Conservation (phyloP, 176 grass and related monocot species). For the Panicum miliaceum region DNA sequence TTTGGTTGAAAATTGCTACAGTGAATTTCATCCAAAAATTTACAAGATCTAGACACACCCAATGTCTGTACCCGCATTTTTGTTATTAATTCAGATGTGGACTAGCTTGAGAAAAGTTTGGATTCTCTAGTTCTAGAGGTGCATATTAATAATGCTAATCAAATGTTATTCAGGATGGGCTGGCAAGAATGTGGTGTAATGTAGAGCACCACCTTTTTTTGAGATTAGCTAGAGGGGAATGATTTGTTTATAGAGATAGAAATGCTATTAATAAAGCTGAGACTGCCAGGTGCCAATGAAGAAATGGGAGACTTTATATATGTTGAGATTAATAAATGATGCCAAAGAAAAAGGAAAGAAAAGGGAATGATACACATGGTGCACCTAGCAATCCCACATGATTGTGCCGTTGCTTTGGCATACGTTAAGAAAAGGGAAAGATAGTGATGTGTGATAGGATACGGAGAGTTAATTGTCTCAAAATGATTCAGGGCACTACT, state of each 20-base stretch:
- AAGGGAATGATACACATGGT: neutral
- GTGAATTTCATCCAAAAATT: too few relatives aligned
- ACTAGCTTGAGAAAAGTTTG: neutral
- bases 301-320: neutral
- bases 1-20: too few relatives aligned
- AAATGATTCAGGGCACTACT: slow-evolving; percentile 22
- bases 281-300: too few relatives aligned
- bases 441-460: slow-evolving; percentile 28
- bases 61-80: too few relatives aligned
- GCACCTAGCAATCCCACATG: neutral
- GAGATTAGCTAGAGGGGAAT: neutral
- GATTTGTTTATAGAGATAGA: neutral
- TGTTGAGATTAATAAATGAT: neutral
- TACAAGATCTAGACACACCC: too few relatives aligned
- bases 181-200: neutral
- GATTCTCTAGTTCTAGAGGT: neutral
- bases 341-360: neutral
- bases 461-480: neutral
- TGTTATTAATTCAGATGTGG: neutral
- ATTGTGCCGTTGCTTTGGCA: slow-evolving; percentile 26
- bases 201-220: neutral
- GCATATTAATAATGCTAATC: neutral
- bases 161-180: neutral
- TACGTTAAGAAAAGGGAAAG: slow-evolving; percentile 25
- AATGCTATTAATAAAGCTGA: neutral